These are phyloP conservation scores for Exserohilum rostratum DNA, from an alignment of 2,329 filamentous ascomycete species.

Conservation along the genomic window DNA sequence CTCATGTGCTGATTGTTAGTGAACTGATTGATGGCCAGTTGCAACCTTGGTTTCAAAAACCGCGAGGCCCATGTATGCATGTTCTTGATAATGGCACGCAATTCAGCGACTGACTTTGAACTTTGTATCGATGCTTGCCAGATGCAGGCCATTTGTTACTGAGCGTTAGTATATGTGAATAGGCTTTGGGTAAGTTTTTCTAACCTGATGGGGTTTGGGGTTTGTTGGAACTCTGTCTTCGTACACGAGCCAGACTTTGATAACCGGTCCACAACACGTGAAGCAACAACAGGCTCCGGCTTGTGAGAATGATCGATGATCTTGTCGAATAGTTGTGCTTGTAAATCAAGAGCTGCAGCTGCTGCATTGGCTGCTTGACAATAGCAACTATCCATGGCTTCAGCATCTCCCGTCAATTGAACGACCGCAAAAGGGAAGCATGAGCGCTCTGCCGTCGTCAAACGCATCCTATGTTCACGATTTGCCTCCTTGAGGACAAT, in stretches of 20 bases:
- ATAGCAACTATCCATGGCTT: slow-evolving; percentile 8
- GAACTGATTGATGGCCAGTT: slow-evolving; percentile 3
- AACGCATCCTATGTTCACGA: not conserved
- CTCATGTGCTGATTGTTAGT: not conserved
- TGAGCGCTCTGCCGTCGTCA: not conserved
- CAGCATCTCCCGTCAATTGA: slow-evolving; percentile 8
- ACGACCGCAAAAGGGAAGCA: slow-evolving; percentile 20
- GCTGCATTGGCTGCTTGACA: slow-evolving; percentile 17
- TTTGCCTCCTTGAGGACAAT: slow-evolving; percentile 3
- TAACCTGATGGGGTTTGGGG: not conserved
- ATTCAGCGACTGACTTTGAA: slow-evolving; percentile 8
- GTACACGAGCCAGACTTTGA: slow-evolving; percentile 19
- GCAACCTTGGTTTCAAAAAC: slow-evolving; percentile 10
- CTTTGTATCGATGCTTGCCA: slow-evolving; percentile 11
- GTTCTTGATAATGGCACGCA: slow-evolving; percentile 14
- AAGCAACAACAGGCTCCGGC: slow-evolving; percentile 11
- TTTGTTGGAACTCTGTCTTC: not conserved
- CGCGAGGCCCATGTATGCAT: slow-evolving; percentile 18
- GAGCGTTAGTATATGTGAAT: not conserved
- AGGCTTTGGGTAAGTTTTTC: not conserved
- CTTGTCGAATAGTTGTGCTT: slow-evolving; percentile 6
- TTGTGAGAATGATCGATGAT: not conserved
- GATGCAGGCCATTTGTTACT: slow-evolving; percentile 13
- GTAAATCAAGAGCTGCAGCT: slow-evolving; percentile 14
- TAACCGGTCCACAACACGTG: slow-evolving; percentile 12